These are phyloP conservation scores for Eutypella sp. DNA, from an alignment of 2,329 filamentous ascomycete species.

Conservation along the genomic window DNA sequence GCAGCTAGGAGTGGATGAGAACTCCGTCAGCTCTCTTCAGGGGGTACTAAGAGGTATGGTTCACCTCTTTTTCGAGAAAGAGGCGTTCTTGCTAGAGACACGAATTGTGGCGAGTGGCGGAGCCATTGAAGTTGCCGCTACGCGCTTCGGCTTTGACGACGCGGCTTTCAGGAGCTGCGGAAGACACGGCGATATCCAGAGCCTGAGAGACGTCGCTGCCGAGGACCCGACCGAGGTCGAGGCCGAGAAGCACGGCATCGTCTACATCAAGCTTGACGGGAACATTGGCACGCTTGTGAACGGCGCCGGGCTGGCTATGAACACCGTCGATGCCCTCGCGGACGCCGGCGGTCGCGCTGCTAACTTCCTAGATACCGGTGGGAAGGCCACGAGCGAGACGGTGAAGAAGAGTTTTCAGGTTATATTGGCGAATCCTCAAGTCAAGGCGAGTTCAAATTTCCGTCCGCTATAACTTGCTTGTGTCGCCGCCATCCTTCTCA, in stretches of 20 bases:
- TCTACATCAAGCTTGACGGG: constrained; percentile 63
- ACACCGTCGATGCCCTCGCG: constrained; percentile 75
- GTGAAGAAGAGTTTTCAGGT: constrained; percentile 73
- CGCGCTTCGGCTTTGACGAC: constrained; percentile 64
- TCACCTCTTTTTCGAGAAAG: constrained; percentile 56
- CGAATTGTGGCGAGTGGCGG: constrained; percentile 33
- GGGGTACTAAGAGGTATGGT: constrained; percentile 50
- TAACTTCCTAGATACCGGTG: constrained; percentile 87
- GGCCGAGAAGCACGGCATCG: constrained; percentile 67
- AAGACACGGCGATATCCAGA: constrained; percentile 58
- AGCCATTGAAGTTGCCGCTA: constrained; percentile 44
- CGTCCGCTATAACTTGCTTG: too few relatives aligned
- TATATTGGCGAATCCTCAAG: constrained; percentile 64
- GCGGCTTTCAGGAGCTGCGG: constrained; percentile 58
- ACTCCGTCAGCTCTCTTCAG: constrained; percentile 39
- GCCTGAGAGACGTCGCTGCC: constrained; percentile 44
- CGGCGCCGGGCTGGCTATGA: constrained; percentile 86
- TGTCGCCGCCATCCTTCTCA: not conserved
- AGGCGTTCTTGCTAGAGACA: constrained; percentile 58
- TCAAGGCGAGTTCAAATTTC: constrained; percentile 63
- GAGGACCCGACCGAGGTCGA: constrained; percentile 55
- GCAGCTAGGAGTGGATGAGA: constrained; percentile 48
- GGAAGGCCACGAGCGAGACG: constrained; percentile 78
- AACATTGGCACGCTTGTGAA: constrained; percentile 83
- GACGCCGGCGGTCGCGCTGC: constrained; percentile 63